Evolutionary conservation across 1,284 basidiomycete species (phyloP), one percentile per base, ranked within the genome.

Genomic region (Rhizoctonia solani): DNA sequence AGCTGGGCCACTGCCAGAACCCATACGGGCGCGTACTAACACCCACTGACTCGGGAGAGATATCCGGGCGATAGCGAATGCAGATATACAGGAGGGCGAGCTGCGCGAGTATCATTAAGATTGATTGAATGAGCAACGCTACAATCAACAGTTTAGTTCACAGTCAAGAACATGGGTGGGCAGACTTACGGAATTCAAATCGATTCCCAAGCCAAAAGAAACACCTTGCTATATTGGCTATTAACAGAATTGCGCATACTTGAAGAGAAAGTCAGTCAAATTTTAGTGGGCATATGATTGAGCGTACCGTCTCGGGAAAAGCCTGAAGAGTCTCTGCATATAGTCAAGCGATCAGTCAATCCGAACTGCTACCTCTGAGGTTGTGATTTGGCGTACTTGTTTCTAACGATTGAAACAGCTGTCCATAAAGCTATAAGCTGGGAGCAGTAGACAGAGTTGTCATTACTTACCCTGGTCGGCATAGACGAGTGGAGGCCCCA

Each of bases 1-100:
- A 94, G 14, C 81, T 83, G 47, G 81, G 77, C 92, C 92, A 95
- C 73, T 93, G 89, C 92, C 92, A 95, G 76, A 94, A 93, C 6
- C 85, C 82, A 69, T 89, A 80, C 0, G 87, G 89, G 41, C 92
- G 81, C n/a, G 81, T 76, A 2, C 88, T 89, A 3, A 79, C 76
- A 37, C 84, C 82, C 11, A 86, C 74, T 66, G 75, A 81, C 75
- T 89, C 89, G 27, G 86, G 80, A 70, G 83, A 87, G 23, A 79
- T 72, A 66, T 78, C 76, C 3, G 88, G 87, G 46, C 83, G 83
- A 74, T 88, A 91, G 39, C 79, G 77, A 46, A 91, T 87, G 73
- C 90, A 93, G 68, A 93, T 90, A 73, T 89, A 92, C 37, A 93
- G 75, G 34, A 93, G 77, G 14, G 82, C 87, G 42, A 91, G 81